phyloP scores from a whole-genome alignment of 108 stramenopile species.

The Conticribra weissflogii region DNA sequence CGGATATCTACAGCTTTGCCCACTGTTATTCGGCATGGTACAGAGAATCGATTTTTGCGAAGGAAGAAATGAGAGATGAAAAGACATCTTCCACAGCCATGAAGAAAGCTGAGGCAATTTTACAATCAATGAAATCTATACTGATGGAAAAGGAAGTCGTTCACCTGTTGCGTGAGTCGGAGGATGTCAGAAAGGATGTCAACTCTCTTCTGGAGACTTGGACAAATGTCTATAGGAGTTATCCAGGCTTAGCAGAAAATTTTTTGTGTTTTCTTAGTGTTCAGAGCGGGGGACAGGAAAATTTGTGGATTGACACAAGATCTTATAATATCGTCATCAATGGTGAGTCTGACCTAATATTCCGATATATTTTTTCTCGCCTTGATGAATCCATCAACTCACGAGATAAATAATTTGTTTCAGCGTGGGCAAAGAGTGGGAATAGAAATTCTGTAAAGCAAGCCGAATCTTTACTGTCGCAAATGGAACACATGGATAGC shows the following conservation, averaged over 20 bases:
- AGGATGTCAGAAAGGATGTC: constrained; percentile 14
- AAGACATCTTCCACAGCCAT: constrained; percentile 19
- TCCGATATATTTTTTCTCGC: background rate
- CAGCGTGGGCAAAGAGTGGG: constrained; percentile 31
- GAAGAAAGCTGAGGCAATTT: constrained; percentile 26
- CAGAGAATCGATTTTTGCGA: constrained; percentile 23
- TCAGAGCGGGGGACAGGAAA: constrained; percentile 6
- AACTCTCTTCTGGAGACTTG: constrained; percentile 20
- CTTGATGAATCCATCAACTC: background rate
- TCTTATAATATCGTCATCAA: constrained; percentile 33
- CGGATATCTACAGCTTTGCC: constrained; percentile 29
- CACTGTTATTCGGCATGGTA: constrained; percentile 37
- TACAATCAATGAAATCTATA: constrained; percentile 29
- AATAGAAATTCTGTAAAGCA: constrained; percentile 10
- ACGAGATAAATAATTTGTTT: background rate
- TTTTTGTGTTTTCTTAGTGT: constrained; percentile 20
- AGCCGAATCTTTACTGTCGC: constrained; percentile 10
- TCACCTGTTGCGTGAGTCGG: background rate
- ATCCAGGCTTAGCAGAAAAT: constrained; percentile 15
- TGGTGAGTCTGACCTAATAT: constrained; percentile 13
- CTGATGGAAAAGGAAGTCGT: constrained; percentile 10
- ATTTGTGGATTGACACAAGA: constrained; percentile 14
- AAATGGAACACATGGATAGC: constrained; percentile 16
- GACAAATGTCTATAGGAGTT: constrained; percentile 17
- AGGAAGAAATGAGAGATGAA: constrained; percentile 1